Percentiles rank a stretch among this genome's conserved stretches.
Evolutionary conservation across 495 filamentous ascomycete genomes (phyloP).

Genomic region (Penicillium robsamsonii): DNA sequence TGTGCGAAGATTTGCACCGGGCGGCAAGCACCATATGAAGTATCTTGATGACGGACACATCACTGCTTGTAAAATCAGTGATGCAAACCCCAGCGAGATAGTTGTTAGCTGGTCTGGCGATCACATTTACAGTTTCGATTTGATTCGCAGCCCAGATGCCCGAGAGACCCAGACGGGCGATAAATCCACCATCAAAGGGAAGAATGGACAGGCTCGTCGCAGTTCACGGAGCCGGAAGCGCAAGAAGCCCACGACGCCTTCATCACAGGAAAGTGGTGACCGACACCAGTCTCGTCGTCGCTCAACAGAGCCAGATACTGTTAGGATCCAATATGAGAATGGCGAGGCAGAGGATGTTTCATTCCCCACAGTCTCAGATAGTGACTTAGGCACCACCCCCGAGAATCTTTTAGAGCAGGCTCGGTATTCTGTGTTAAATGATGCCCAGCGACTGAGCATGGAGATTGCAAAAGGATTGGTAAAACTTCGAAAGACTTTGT

Average conservation of each 20-base stretch:
- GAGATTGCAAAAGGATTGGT: slow-evolving; percentile 56
- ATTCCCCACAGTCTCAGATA: slow-evolving; percentile 34
- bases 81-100: slow-evolving; percentile 72
- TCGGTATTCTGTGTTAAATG: slow-evolving; percentile 45
- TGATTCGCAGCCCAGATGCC: slow-evolving; percentile 61
- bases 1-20: slow-evolving; percentile 67
- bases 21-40: slow-evolving; percentile 53
- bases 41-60: slow-evolving; percentile 62
- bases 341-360: slow-evolving; percentile 58
- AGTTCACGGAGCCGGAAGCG: slow-evolving; percentile 52
- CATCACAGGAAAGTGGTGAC: slow-evolving; percentile 43
- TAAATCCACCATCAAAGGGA: slow-evolving; percentile 16
- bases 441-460: slow-evolving; percentile 50
- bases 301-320: slow-evolving; percentile 33
- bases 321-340: slow-evolving; percentile 61
- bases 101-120: slow-evolving; percentile 76
- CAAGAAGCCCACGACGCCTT: slow-evolving; percentile 49
- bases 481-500: slow-evolving; percentile 57
- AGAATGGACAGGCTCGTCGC: slow-evolving; percentile 17
- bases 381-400: slow-evolving; percentile 22
- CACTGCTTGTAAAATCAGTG: slow-evolving; percentile 76
- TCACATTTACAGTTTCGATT: slow-evolving; percentile 71
- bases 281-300: slow-evolving; percentile 45
- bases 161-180: slow-evolving; percentile 30
- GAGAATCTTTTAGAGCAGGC: slow-evolving; percentile 38